Base-by-base conservation (phyloP, 108 stramenopile species). In the Aurantiochytrium sp. region DNA sequence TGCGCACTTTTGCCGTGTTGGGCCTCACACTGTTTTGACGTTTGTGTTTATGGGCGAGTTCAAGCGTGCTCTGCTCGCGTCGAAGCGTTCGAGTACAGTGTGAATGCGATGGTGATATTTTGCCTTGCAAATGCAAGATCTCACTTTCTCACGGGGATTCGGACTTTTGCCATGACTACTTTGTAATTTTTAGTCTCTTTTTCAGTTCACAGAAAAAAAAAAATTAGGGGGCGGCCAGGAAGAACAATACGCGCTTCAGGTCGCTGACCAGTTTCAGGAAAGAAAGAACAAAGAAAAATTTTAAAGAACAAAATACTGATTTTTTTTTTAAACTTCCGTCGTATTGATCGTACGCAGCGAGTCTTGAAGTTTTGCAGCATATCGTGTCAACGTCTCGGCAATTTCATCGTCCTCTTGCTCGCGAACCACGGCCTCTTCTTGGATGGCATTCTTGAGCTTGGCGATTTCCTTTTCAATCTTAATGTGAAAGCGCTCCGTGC, bases 401-500 rank as follows among this genome's bases (percentile, higher is more conserved):
- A 83, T 83, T 23, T 83, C 76, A 23, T 83, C 76, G 51, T 83
- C 76, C 4, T 83, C 76, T 35, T 83, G 45, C 23, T 83, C 76
- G 49, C 76, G 76, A 0, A 83, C n/a, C 10, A 83, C 76, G 76
- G 49, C 51, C 76, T 83, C 76, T 83, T 83, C 76, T 4, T 83
- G 76, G 51, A 83, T 83, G 10, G 76, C 6, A 45, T 83, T 83
- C 23, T 83, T 83, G 51, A 83, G 76, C 51, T 53, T 53, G 49
- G 51, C 76, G 4, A 83, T 83, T 45, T 83, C 76, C 76, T 83
- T 83, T 28, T 83, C 76, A 12, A 83, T 53, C 45, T 53, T n/a
- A 23, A 53, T 83, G 76, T 83, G 76, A 4, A 83, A 83, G 12
- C 76, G 76, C 76, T 83, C 76, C 6, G 76, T 83, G 18, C 76